Conservation (phyloP, 1,139 yeast genomes). For the Pneumocystis oryctolagi region DNA sequence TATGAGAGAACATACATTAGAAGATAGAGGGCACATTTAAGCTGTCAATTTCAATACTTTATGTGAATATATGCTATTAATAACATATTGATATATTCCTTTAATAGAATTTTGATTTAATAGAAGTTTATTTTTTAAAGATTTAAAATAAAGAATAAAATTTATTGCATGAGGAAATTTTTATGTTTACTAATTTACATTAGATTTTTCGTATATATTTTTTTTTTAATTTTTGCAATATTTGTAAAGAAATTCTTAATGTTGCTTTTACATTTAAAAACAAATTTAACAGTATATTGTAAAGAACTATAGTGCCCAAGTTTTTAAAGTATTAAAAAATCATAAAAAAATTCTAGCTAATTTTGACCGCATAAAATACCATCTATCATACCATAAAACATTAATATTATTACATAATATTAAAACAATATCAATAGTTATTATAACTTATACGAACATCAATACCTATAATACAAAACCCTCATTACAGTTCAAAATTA, state of each 20-base stretch:
- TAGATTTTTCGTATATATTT: background rate
- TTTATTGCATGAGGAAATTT: background rate
- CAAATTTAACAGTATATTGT: background rate
- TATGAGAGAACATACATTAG: background rate
- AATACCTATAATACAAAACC: background rate
- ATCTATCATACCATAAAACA: no score
- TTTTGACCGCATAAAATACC: no score
- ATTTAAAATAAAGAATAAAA: background rate
- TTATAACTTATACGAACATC: no score
- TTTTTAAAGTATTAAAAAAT: no score
- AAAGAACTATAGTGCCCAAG: background rate
- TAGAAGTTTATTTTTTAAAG: background rate
- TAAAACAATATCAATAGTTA: no score
- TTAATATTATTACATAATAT: no score
- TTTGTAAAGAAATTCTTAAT: background rate
- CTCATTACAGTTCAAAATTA: background rate
- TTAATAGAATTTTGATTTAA: background rate
- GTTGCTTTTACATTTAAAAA: background rate
- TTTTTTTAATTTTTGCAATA: background rate
- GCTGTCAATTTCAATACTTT: background rate
- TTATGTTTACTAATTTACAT: background rate
- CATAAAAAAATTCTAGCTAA: no score
- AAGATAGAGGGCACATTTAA: background rate
- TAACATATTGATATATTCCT: background rate
- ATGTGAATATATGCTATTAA: background rate